Conservation (phyloP, 371 early-diverging fungal species). For the Rhizopus delemar region DNA sequence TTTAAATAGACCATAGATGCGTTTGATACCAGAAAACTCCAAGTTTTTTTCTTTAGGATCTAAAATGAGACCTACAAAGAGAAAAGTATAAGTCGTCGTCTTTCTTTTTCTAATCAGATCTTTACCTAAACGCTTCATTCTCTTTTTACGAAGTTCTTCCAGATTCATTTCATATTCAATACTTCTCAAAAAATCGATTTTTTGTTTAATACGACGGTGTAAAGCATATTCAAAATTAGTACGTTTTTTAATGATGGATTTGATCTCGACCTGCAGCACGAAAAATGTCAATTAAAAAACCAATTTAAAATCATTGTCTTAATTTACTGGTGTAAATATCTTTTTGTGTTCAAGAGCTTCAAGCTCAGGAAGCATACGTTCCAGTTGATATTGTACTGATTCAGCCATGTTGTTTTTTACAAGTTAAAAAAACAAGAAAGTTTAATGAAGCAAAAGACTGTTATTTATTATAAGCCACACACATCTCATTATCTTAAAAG, state of each 20-base stretch:
- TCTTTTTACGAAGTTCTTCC: conserved; percentile 79
- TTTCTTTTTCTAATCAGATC: not conserved
- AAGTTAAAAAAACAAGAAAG: not conserved
- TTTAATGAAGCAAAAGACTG: not conserved
- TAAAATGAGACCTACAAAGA: not conserved
- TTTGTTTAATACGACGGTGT: conserved; percentile 71
- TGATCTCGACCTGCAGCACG: conserved; percentile 70
- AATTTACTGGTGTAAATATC: conserved; percentile 60
- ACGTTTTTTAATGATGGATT: conserved; percentile 84
- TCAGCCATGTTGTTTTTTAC: conserved; percentile 76
- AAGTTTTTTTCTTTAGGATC: conserved; percentile 11
- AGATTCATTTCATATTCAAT: conserved; percentile 94
- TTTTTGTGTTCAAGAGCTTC: conserved; percentile 81
- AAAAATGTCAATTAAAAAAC: not conserved
- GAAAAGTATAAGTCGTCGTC: not conserved
- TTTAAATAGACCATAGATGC: conserved; percentile 79
- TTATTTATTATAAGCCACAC: not conserved
- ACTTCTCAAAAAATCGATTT: conserved; percentile 84
- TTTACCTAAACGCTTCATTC: conserved; percentile 62
- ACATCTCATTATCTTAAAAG: conserved; percentile 26
- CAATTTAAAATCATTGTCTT: not conserved
- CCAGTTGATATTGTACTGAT: conserved; percentile 84
- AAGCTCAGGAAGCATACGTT: conserved; percentile 92
- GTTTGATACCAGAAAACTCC: conserved; percentile 62
- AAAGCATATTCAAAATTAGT: conserved; percentile 87